Base-by-base conservation (phyloP, 108 stramenopile species). In the Phaeodactylum tricornutum region DNA sequence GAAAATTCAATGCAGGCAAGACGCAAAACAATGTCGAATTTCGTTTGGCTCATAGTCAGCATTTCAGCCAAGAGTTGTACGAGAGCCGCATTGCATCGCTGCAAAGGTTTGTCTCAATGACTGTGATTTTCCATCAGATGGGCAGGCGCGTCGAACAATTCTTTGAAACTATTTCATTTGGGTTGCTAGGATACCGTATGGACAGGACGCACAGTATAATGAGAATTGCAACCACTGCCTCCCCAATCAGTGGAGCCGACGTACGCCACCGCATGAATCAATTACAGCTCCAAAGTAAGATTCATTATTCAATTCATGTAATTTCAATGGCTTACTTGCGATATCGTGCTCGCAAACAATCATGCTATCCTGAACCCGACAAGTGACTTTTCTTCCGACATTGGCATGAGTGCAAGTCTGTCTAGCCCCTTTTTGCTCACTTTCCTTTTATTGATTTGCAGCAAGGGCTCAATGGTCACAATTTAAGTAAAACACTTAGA, bases 61-160 rank as follows among this genome's bases (percentile, higher is more conserved):
- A 74, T 55, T 47, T 76, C 5, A 47, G 29, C 11, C 59, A 64
- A 55, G 77, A 81, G 41, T 60, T 87, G 19, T 87, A 83, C 57
- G 86, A 87, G 43, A 72, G 66, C 20, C 73, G 86, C 7, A 66
- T 83, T 35, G 87, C 81, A 24, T 74, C 74, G 22, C 44, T 84
- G 50, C 81, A 89, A 36, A 74, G 87, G 6, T 89, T 80, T 59
- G 68, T 84, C 8, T 55, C 77, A 23, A 84, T 89, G 77, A 64
- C 61, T 15, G 82, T 89, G n/a, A 74, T 89, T 62, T 89, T 84
- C 54, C 82, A 89, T 61, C 74, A 78, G 43, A 81, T 84, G 69
- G 81, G 78, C 20, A 68, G 38, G 30, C 67, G 74, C 17, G 84
- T 81, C 16, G 58, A 80, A 41, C 26, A 45, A 6, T 83, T 77